Evolutionary conservation across 1,139 yeast genomes (phyloP).

Genomic region (Yamadazyma buinensis): DNA sequence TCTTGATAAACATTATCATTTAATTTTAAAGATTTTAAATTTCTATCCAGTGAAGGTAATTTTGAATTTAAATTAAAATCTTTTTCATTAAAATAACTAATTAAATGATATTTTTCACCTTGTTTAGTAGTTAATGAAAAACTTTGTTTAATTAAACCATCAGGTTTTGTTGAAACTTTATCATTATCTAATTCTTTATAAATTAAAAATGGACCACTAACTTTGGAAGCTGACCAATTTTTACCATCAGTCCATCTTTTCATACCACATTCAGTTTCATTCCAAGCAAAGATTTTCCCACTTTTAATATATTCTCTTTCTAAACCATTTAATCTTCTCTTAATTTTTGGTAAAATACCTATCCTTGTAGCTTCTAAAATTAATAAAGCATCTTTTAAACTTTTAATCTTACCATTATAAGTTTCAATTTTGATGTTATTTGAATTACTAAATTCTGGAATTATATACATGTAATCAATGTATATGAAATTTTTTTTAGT

Average conservation of each 20-base stretch:
- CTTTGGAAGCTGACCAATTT: constrained; percentile 70
- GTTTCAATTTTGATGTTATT: constrained; percentile 42
- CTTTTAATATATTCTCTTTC: constrained; percentile 52
- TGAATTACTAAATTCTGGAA: constrained; percentile 14
- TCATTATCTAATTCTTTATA: constrained; percentile 56
- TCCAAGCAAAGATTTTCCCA: constrained; percentile 71
- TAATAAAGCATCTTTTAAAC: constrained; percentile 60
- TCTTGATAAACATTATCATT: constrained; percentile 20
- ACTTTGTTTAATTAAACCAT: constrained; percentile 58
- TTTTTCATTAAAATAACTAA: constrained; percentile 40
- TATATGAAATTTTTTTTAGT: constrained; percentile 8
- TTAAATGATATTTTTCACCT: constrained; percentile 51
- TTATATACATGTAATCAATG: constrained; percentile 16
- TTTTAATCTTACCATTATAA: constrained; percentile 55
- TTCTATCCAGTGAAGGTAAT: constrained; percentile 20
- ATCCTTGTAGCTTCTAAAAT: constrained; percentile 61
- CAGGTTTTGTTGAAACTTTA: constrained; percentile 24
- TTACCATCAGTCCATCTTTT: constrained; percentile 76
- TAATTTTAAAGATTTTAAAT: constrained; percentile 16
- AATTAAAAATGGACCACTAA: constrained; percentile 59
- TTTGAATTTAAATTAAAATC: constrained; percentile 1
- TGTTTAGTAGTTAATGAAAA: constrained; percentile 49
- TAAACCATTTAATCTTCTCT: constrained; percentile 53
- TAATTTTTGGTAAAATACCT: constrained; percentile 54
- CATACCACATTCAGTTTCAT: constrained; percentile 67